Percentiles rank a stretch among this genome's conserved stretches.
These are phyloP conservation scores for Leptosphaerulina australis DNA, from an alignment of 2,329 filamentous ascomycete species.

Conservation along the genomic window DNA sequence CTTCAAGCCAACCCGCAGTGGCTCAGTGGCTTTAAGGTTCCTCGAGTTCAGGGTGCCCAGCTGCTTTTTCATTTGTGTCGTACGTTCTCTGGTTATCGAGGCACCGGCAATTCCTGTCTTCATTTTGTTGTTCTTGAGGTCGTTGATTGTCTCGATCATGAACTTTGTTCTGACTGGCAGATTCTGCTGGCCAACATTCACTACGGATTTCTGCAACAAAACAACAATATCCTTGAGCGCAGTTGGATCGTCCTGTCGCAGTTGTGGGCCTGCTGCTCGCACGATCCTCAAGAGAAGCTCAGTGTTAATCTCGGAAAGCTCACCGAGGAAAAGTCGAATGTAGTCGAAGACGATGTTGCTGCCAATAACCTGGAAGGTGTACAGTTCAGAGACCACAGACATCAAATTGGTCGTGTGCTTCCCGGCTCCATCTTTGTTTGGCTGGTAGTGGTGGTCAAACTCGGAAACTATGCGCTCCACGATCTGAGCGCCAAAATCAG, in stretches of 20 bases:
- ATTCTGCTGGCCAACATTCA: conserved; percentile 69
- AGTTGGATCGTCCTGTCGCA: conserved; percentile 87
- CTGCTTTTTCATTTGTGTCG: conserved; percentile 85
- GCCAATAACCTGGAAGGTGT: conserved; percentile 87
- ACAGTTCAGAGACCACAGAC: conserved; percentile 82
- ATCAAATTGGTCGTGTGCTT: conserved; percentile 77
- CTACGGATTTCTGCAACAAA: conserved; percentile 74
- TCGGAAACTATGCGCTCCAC: conserved; percentile 77
- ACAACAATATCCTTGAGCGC: conserved; percentile 87
- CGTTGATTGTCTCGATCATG: conserved; percentile 96
- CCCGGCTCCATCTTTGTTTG: conserved; percentile 44
- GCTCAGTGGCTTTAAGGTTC: conserved; percentile 74
- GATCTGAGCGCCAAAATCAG: conserved; percentile 87
- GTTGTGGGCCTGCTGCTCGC: conserved; percentile 75
- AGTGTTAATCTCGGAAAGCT: conserved; percentile 83
- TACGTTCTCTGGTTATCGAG: conserved; percentile 77
- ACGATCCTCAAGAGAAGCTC: conserved; percentile 87
- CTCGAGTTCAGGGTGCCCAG: conserved; percentile 76
- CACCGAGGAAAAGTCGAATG: conserved; percentile 74
- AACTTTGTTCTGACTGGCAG: conserved; percentile 90
- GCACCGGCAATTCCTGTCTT: conserved; percentile 76
- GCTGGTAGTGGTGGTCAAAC: conserved; percentile 70
- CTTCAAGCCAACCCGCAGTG: conserved; percentile 77
- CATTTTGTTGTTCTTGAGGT: conserved; percentile 91
- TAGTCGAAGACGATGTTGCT: conserved; percentile 89